Percentiles rank a stretch among this genome's conserved stretches.
These are phyloP conservation scores for Aegilops sharonensis DNA, from an alignment of 176 grass and related monocot species.

Conservation along the genomic window DNA sequence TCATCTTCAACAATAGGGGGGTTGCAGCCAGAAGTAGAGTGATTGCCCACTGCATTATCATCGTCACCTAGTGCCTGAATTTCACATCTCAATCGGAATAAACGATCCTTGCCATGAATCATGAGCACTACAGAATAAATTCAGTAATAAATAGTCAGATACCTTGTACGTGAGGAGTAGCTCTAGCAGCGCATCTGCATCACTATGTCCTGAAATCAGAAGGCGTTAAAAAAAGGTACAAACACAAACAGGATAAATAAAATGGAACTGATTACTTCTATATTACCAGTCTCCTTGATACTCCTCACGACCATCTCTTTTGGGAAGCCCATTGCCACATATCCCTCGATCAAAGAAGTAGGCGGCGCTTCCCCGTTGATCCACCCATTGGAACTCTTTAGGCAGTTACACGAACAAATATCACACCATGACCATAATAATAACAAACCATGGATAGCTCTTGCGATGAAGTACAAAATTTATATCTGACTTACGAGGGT, in stretches of 20 bases:
- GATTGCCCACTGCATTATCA: constrained; percentile 15
- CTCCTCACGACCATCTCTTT: constrained; percentile 43
- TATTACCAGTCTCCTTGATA: constrained; percentile 48
- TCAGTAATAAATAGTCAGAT: neutral
- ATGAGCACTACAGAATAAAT: neutral
- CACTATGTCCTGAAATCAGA: constrained; percentile 50
- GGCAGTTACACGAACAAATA: constrained; percentile 17
- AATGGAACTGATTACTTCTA: constrained; percentile 6
- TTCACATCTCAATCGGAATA: constrained; percentile 10
- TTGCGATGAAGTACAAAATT: neutral
- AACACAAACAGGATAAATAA: constrained; percentile 4
- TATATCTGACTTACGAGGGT: neutral
- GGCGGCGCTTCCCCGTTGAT: constrained; percentile 17
- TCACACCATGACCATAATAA: constrained; percentile 7
- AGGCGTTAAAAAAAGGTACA: constrained; percentile 2
- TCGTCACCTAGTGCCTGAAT: constrained; percentile 53
- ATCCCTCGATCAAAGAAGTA: constrained; percentile 28
- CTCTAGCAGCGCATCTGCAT: constrained; percentile 59
- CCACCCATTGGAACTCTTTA: constrained; percentile 32
- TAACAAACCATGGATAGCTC: neutral
- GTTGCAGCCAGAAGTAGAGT: constrained; percentile 10
- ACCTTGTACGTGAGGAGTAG: constrained; percentile 66
- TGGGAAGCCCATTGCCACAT: constrained; percentile 57
- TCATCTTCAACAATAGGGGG: constrained; percentile 16
- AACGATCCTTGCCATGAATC: neutral